Conservation (phyloP, 768 basidiomycete species). For the Agrocybe praecox region DNA sequence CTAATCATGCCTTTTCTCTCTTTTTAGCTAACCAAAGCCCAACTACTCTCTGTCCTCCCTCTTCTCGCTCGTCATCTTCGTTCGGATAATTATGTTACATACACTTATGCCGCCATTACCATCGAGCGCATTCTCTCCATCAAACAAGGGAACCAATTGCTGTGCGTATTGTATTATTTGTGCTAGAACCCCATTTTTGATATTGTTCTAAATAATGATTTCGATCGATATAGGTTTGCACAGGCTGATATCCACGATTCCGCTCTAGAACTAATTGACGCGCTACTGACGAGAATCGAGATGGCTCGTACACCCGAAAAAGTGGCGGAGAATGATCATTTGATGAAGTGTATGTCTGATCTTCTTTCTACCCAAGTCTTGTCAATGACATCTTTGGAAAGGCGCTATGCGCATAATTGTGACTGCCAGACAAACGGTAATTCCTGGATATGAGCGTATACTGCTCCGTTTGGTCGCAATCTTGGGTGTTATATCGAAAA, state of each 20-base stretch:
- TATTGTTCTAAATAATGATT: conserved; percentile 2
- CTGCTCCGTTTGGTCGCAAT: conserved; percentile 80
- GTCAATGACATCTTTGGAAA: conserved; percentile 29
- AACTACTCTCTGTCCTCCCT: conserved; percentile 90
- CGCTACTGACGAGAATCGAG: conserved; percentile 81
- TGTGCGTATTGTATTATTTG: conserved; percentile 51
- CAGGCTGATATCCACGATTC: conserved; percentile 86
- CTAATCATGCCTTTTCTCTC: conserved; percentile 3
- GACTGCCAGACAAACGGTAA: conserved; percentile 80
- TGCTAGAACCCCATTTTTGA: not conserved
- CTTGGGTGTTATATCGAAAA: conserved; percentile 87
- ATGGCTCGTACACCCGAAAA: conserved; percentile 81
- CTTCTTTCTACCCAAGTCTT: not conserved
- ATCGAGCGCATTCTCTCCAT: conserved; percentile 95
- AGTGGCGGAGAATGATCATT: conserved; percentile 94
- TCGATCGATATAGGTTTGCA: conserved; percentile 61
- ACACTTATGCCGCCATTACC: conserved; percentile 97
- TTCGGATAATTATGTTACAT: conserved; percentile 88
- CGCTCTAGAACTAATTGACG: conserved; percentile 71
- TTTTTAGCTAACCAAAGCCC: conserved; percentile 84
- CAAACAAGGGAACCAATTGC: conserved; percentile 70
- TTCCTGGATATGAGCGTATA: conserved; percentile 63
- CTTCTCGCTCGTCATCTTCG: conserved; percentile 80
- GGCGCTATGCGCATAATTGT: conserved; percentile 94
- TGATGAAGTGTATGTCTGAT: conserved; percentile 88